Base-by-base conservation (phyloP, 2,329 filamentous ascomycete species). In the Amylocarpus encephaloides region DNA sequence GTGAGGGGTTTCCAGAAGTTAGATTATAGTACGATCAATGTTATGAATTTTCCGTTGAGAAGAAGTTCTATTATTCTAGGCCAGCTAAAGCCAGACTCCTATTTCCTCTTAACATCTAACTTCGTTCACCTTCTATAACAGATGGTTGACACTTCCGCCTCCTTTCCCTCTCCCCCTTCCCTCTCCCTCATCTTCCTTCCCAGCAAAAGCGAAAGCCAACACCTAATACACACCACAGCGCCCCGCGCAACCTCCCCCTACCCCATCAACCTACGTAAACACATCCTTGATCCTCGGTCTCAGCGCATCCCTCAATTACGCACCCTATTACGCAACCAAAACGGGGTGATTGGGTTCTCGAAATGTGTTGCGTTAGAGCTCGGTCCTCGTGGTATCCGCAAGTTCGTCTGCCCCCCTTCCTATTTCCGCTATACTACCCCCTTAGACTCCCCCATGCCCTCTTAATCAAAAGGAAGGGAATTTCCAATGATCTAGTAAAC, bases 171-270 rank as follows among this genome's bases (percentile, higher is more conserved):
- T 16, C n/a, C 11, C 15, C 13, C 38, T 9, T 40, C 6, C 7
- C 38, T 3, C 16, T 10, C 10, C 15, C 34, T 36, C 10, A 5
- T 10, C 34, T 10, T 36, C 10, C 34, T 10, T 10, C 11, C 15
- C 34, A 3, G 10, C 15, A 19, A 6, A 43, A 5, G 15, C 12
- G 10, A 7, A 13, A 5, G 7, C 7, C 15, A 7, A 42, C 18
- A 43, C 13, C 4, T 41, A 9, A 35, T 10, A 36, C 48, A 72
- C 6, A 67, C 69, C 1, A 70, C 72, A 50, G 64, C 74, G 2
- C 74, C 70, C 1, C 66, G 70, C 16, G 70, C 69, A 2, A 64
- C 60, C 3, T 65, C 71, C 1, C 70, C 72, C 7, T 65, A 73
- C 49, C 50, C 71, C 42, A 0, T 60, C 64, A 1, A 64, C 64